These are phyloP conservation scores for Diaporthe citri DNA, from an alignment of 2,329 filamentous ascomycete genomes.

Conservation along the genomic window DNA sequence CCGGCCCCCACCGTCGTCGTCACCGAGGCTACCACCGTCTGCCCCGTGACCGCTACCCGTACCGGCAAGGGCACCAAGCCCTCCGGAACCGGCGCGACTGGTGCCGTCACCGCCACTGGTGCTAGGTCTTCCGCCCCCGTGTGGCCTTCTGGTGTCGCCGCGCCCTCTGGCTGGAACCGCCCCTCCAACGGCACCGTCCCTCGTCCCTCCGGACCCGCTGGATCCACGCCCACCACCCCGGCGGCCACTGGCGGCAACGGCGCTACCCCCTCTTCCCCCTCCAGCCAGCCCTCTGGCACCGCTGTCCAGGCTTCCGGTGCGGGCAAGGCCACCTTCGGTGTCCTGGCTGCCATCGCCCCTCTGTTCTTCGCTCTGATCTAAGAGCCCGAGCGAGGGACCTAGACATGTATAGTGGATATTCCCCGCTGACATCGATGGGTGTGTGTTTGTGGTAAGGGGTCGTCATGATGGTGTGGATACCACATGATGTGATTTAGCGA, in stretches of 20 bases:
- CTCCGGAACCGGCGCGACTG: background rate
- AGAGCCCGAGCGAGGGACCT: conserved; percentile 5
- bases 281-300: conserved; percentile 7
- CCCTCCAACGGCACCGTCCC: conserved; percentile 37
- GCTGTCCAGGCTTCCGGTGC: conserved; percentile 35
- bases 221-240: conserved; percentile 7
- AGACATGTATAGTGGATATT: background rate
- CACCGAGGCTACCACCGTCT: conserved; percentile 37
- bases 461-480: conserved; percentile 28
- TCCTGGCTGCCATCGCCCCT: conserved; percentile 39
- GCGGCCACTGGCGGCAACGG: conserved; percentile 16
- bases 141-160: conserved; percentile 34
- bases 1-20: conserved; percentile 42
- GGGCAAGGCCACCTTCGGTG: conserved; percentile 38
- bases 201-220: conserved; percentile 26
- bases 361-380: conserved; percentile 38
- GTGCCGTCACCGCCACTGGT: conserved; percentile 5
- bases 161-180: conserved; percentile 36
- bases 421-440: conserved; percentile 19
- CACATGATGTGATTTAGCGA: conserved; percentile 32
- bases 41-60: conserved; percentile 28
- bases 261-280: conserved; percentile 15
- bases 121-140: conserved; percentile 1
- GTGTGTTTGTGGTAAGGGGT: background rate
- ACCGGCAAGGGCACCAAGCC: conserved; percentile 8